Percentiles rank a stretch among this genome's conserved stretches.
Evolutionary conservation across 345 rosid genomes (phyloP).

Genomic region (Draba incana): DNA sequence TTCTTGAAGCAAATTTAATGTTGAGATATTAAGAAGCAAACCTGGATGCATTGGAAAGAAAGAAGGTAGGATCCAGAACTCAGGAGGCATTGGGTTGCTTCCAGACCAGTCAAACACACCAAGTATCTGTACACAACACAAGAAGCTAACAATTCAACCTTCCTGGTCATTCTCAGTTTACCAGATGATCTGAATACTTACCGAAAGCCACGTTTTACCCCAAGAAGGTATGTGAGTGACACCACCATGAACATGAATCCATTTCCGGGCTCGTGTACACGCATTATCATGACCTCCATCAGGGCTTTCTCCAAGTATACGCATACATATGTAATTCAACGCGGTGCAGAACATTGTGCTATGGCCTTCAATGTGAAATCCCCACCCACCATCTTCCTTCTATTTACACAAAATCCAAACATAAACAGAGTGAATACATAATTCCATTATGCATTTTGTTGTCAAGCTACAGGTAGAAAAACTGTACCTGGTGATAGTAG

Average conservation of each 20-base stretch:
- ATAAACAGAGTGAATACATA: background rate
- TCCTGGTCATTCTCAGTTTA: background rate
- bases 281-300: slow-evolving; percentile 51
- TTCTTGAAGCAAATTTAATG: background rate
- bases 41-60: slow-evolving; percentile 46
- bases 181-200: slow-evolving; percentile 11
- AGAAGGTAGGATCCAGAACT: slow-evolving; percentile 44
- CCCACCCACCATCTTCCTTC: slow-evolving; percentile 70
- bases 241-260: slow-evolving; percentile 58
- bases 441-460: background rate
- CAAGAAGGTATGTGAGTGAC: slow-evolving; percentile 53
- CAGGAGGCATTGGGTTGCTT: slow-evolving; percentile 48
- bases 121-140: slow-evolving; percentile 31
- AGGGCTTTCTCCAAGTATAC: slow-evolving; percentile 53
- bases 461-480: background rate
- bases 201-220: slow-evolving; percentile 67
- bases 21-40: slow-evolving; percentile 9
- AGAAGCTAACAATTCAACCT: background rate
- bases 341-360: slow-evolving; percentile 58
- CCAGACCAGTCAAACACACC: slow-evolving; percentile 50
- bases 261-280: slow-evolving; percentile 49
- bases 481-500: slow-evolving; percentile 44
- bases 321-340: slow-evolving; percentile 56
- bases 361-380: slow-evolving; percentile 57
- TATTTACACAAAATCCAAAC: background rate